Evolutionary conservation across 1,139 yeast genomes (phyloP).

Genomic region (Meyerozyma elateridarum): DNA sequence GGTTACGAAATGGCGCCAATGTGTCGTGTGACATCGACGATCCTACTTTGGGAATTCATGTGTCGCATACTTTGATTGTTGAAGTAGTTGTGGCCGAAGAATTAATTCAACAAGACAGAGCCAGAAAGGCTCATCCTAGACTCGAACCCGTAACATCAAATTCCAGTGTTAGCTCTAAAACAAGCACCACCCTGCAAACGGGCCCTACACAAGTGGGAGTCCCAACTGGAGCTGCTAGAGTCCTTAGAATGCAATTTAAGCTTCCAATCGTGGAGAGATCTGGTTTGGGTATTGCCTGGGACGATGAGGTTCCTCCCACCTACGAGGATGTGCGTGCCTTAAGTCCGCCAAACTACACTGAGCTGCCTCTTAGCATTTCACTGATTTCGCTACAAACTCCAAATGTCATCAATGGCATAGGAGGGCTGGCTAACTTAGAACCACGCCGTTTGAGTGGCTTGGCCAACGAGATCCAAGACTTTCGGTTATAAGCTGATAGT

Average conservation of each 20-base stretch:
- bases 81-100: slow-evolving; percentile 96
- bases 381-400: slow-evolving; percentile 4
- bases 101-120: slow-evolving; percentile 37
- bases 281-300: slow-evolving; percentile 97
- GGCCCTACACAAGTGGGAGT: slow-evolving; percentile 46
- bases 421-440: neutral
- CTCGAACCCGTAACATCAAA: slow-evolving; percentile 1
- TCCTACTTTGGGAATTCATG: slow-evolving; percentile 71
- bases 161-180: slow-evolving; percentile 6
- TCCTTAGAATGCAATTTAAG: slow-evolving; percentile 89
- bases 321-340: slow-evolving; percentile 78
- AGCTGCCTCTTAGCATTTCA: slow-evolving; percentile 1
- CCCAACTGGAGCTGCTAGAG: slow-evolving; percentile 94
- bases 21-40: slow-evolving; percentile 80
- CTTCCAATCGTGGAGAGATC: slow-evolving; percentile 78
- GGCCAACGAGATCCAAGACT: slow-evolving; percentile 3
- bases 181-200: slow-evolving; percentile 6
- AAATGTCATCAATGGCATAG: slow-evolving; percentile 2
- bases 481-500: too few relatives aligned
- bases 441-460: slow-evolving; percentile 1
- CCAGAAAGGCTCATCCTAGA: slow-evolving; percentile 8
- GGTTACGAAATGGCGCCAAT: slow-evolving; percentile 46
- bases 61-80: slow-evolving; percentile 68
- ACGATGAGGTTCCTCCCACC: slow-evolving; percentile 97
- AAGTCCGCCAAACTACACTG: slow-evolving; percentile 74